phyloP scores from a whole-genome alignment of 495 filamentous ascomycete species.

The Hypoxylon crocopeplum region DNA sequence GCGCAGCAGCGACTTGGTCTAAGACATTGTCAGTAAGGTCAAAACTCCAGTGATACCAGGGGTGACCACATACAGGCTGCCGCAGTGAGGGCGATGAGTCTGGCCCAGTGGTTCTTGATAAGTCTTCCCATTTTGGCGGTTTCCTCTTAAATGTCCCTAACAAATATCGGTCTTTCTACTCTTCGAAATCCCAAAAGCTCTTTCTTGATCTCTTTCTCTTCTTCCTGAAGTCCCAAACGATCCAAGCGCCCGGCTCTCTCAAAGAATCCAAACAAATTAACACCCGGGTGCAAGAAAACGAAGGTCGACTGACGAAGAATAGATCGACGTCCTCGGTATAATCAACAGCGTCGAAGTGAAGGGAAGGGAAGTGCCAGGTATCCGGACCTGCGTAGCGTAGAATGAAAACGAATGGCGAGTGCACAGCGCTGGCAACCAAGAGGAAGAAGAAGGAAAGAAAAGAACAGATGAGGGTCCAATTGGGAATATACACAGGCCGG shows the following conservation, averaged over 20 bases:
- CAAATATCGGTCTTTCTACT: constrained; percentile 20
- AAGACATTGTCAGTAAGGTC: constrained; percentile 40
- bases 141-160: constrained; percentile 18
- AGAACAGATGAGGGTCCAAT: constrained; percentile 38
- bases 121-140: constrained; percentile 81
- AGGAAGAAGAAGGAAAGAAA: constrained; percentile 40
- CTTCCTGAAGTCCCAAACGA: constrained; percentile 34
- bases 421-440: constrained; percentile 50
- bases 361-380: constrained; percentile 45
- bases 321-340: constrained; percentile 2
- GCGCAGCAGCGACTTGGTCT: constrained; percentile 86
- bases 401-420: constrained; percentile 44
- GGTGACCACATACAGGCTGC: constrained; percentile 71
- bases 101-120: constrained; percentile 99
- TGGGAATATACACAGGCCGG: constrained; percentile 35
- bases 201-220: constrained; percentile 30
- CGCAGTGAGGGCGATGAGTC: constrained; percentile 87
- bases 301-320: constrained; percentile 29
- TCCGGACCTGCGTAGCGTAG: constrained; percentile 54
- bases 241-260: constrained; percentile 24
- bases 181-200: constrained; percentile 21
- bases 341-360: constrained; percentile 38
- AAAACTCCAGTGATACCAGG: not conserved
- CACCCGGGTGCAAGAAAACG: constrained; percentile 27
- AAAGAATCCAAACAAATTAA: constrained; percentile 26